Percentiles rank a stretch among this genome's conserved stretches.
Evolutionary conservation across 768 basidiomycete species (phyloP).

Genomic region (Phanerochaete sordida): DNA sequence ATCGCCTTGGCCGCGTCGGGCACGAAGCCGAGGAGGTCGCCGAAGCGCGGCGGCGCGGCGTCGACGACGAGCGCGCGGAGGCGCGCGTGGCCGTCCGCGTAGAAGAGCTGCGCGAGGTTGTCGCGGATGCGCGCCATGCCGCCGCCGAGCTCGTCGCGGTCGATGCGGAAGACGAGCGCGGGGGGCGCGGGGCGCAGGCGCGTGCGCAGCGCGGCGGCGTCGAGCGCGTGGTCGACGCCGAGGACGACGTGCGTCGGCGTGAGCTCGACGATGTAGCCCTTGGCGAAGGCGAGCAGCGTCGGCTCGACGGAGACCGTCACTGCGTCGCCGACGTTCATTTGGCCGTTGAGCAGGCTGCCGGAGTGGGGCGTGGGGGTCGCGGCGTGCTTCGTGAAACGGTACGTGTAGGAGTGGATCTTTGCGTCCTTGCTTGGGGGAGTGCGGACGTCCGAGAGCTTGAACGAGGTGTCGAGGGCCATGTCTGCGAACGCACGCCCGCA

Average conservation of each 20-base stretch:
- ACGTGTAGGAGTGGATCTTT: conserved; percentile 77
- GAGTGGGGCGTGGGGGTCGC: neutral
- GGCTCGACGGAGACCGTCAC: conserved; percentile 88
- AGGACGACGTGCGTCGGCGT: conserved; percentile 60
- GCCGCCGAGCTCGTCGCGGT: conserved; percentile 87
- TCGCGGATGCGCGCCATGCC: conserved; percentile 88
- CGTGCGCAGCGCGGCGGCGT: conserved; percentile 43
- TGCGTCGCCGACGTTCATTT: conserved; percentile 77
- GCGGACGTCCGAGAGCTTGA: conserved; percentile 18
- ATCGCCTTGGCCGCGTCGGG: conserved; percentile 12
- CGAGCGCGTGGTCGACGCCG: conserved; percentile 81
- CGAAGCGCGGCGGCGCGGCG: conserved; percentile 65
- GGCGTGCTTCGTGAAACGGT: conserved; percentile 51
- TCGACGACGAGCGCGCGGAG: conserved; percentile 81
- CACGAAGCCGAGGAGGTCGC: conserved; percentile 16
- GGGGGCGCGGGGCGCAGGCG: conserved; percentile 15
- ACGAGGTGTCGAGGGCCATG: conserved; percentile 65
- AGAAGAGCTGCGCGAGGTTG: conserved; percentile 88
- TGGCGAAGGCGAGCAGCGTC: conserved; percentile 73
- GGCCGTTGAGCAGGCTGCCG: conserved; percentile 63
- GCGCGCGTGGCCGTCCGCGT: conserved; percentile 65
- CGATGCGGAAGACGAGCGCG: conserved; percentile 67
- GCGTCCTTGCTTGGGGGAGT: conserved; percentile 26
- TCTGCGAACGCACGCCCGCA: conserved; percentile 80
- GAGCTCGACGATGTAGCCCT: conserved; percentile 80